These are phyloP conservation scores for Malus hybrid DNA, from an alignment of 331 rosid genomes.

Conservation along the genomic window DNA sequence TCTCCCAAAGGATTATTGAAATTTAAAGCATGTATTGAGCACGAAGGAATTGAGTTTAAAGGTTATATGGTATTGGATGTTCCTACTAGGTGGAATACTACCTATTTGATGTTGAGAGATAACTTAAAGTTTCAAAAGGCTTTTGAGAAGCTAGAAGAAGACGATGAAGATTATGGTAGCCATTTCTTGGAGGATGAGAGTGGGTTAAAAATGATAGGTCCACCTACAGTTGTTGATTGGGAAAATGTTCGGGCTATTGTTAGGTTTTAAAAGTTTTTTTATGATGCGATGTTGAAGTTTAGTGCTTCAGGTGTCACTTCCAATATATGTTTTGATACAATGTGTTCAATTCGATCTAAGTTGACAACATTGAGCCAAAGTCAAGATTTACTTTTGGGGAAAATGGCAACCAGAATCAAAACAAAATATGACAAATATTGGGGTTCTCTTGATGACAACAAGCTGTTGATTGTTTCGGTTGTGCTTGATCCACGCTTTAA, in stretches of 20 bases:
- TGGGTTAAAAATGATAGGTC: background rate
- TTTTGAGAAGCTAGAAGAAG: background rate
- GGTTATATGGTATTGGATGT: background rate
- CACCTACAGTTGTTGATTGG: background rate
- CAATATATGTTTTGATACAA: background rate
- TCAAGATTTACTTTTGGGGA: background rate
- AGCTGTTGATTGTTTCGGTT: background rate
- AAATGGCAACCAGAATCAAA: background rate
- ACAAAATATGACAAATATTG: constrained; percentile 1
- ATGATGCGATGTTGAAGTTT: background rate
- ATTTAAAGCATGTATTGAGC: background rate
- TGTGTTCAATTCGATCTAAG: background rate
- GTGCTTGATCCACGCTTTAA: constrained; percentile 9
- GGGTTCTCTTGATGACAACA: background rate
- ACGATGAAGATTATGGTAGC: background rate
- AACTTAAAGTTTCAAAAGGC: background rate
- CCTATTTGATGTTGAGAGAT: constrained; percentile 1
- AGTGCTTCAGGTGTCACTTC: background rate
- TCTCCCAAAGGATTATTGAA: background rate
- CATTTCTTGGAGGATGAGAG: background rate
- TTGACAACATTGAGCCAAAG: background rate
- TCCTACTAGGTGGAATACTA: background rate
- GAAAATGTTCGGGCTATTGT: background rate
- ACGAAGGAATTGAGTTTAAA: background rate
- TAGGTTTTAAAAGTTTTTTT: background rate